Evolutionary conservation across 2,329 filamentous ascomycete species (phyloP).

Genomic region (Rhexocercosporidium sp.): DNA sequence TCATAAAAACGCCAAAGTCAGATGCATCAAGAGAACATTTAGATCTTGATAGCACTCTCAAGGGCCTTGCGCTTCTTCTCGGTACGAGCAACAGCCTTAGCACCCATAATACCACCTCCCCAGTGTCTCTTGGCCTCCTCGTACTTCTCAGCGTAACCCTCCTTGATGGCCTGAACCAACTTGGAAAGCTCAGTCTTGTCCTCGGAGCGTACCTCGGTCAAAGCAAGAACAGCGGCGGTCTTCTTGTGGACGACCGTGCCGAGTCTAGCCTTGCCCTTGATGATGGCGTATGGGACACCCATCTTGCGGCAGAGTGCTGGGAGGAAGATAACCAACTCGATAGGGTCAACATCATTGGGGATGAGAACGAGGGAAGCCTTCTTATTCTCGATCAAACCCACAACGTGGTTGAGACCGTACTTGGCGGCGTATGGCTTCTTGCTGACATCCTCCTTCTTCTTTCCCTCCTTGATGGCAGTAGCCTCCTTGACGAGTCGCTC

Average conservation of each 20-base stretch:
- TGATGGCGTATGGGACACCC: constrained; percentile 98
- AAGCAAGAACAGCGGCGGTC: constrained; percentile 94
- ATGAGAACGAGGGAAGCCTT: constrained; percentile 98
- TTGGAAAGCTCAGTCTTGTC: constrained; percentile 99
- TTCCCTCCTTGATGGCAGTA: constrained; percentile 95
- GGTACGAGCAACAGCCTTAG: constrained; percentile 81
- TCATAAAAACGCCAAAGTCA: constrained; percentile 43
- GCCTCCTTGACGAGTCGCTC: constrained; percentile 98
- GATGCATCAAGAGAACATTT: constrained; percentile 48
- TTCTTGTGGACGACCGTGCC: constrained; percentile 99
- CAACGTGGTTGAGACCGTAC: constrained; percentile 99
- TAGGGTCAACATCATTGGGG: constrained; percentile 99
- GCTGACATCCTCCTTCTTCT: constrained; percentile 99
- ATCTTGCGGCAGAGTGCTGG: constrained; percentile 99
- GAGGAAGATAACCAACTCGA: constrained; percentile 99
- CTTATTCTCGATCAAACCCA: constrained; percentile 98
- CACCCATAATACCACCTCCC: constrained; percentile 99
- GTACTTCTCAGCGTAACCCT: constrained; percentile 95
- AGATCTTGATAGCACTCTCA: constrained; percentile 97
- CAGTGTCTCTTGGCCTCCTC: constrained; percentile 91
- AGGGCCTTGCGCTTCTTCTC: constrained; percentile 81
- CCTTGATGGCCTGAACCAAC: constrained; percentile 95
- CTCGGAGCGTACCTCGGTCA: constrained; percentile 96
- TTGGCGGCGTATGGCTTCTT: constrained; percentile 99
- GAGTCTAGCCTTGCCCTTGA: constrained; percentile 99